Conservation (phyloP, 1,284 basidiomycete genomes). For the Tilletia horrida region DNA sequence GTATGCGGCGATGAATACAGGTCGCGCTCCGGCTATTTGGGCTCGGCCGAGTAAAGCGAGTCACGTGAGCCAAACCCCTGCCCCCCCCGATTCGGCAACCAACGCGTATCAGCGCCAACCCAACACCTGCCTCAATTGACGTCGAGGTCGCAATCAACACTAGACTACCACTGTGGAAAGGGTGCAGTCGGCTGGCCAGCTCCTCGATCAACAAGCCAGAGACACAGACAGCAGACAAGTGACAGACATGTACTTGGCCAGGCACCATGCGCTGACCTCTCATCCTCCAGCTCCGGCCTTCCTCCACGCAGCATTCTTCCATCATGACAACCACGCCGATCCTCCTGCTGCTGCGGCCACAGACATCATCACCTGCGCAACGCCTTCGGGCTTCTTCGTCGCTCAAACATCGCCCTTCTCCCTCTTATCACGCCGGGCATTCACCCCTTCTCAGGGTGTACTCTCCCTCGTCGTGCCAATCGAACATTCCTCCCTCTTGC, state of each 20-base stretch:
- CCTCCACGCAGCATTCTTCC: constrained; percentile 13
- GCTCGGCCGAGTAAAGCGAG: no score
- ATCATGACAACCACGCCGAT: no score
- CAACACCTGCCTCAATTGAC: no score
- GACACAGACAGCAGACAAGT: background rate
- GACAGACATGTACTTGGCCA: background rate
- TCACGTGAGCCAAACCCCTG: no score
- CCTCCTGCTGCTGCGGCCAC: constrained; percentile 12
- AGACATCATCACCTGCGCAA: constrained; percentile 44
- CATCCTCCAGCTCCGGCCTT: constrained; percentile 9
- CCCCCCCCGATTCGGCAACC: no score
- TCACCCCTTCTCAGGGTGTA: constrained; percentile 38
- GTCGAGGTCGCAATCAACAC: no score
- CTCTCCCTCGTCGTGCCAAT: constrained; percentile 36
- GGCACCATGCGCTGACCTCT: constrained; percentile 9
- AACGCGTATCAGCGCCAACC: no score
- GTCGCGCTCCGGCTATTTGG: no score
- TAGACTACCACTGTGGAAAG: no score
- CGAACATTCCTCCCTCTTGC: constrained; percentile 38
- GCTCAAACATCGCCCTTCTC: constrained; percentile 33
- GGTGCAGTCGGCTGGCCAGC: no score
- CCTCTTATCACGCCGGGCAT: constrained; percentile 18
- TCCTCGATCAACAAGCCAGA: no score
- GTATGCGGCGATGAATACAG: no score
- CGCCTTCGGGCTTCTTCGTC: constrained; percentile 39